Conservation (phyloP, 2,329 filamentous ascomycete genomes). For the Botrytis fabae region DNA sequence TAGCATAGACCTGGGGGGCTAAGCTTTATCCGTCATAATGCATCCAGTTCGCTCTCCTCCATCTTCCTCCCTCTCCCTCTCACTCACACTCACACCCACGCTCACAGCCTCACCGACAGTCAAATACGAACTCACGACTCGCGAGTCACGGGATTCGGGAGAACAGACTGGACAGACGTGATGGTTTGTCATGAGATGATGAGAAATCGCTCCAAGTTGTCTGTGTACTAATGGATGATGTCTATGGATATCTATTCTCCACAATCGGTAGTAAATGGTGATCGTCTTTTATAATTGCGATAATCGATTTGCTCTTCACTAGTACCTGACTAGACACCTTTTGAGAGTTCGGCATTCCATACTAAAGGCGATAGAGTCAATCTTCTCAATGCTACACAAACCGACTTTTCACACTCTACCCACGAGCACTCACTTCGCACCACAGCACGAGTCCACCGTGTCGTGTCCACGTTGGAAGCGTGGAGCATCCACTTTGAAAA, state of each 20-base stretch:
- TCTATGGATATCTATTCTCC: neutral
- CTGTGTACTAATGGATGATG: neutral
- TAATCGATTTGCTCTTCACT: conserved; percentile 8
- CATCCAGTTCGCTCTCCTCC: neutral
- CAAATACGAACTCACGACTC: neutral
- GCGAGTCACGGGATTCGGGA: neutral
- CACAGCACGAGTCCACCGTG: neutral
- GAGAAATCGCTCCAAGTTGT: neutral
- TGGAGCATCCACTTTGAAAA: neutral
- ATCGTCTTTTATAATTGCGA: conserved; percentile 17
- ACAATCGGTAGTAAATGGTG: conserved; percentile 1
- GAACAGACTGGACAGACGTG: neutral
- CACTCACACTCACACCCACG: neutral
- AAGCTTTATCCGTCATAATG: neutral
- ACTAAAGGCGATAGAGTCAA: neutral
- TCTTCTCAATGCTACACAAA: neutral
- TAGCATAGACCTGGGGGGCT: neutral
- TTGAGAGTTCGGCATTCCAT: neutral
- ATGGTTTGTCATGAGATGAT: neutral
- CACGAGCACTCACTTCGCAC: neutral
- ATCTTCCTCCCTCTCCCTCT: neutral
- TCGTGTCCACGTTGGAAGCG: neutral
- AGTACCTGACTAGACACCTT: neutral
- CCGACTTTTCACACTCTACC: neutral
- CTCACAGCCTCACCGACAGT: neutral